Evolutionary conservation across 2,329 filamentous ascomycete genomes (phyloP), one percentile per base, ranked within the genome.

Genomic region (Kalaharituber pfeilii): DNA sequence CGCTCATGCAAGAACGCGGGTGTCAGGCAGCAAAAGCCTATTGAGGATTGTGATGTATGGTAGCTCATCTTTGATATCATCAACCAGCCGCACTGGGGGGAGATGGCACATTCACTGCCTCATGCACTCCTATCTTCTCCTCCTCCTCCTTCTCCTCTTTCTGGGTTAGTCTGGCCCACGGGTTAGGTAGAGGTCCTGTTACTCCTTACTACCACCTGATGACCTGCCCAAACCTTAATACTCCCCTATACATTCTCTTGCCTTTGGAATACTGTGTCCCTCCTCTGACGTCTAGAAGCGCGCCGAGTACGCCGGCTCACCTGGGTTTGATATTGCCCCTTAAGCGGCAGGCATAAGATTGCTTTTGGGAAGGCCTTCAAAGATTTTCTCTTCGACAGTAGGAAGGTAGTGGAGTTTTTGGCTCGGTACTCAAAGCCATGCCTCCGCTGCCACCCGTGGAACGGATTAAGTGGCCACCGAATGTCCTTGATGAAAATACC

Each of bases 211-310:
- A 82, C 73, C 39, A 98, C 71, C 81, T 83, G 64, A 98, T 80
- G 55, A 98, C 91, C 71, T 98, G 91, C 0, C 91, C 91, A 70
- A 98, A 98, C 2, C 91, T 88, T 68, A 87, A 95, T 30, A 98
- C 91, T 11, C 91, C 91, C 53, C 80, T 76, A 67, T 98, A 91
- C 18, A 91, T 98, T 59, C 91, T 76, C 1, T 91, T 91, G 65
- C 89, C 95, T 68, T 98, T 98, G 30, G 84, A 87, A 68, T 96
- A 98, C 57, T 94, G 50, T 33, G 53, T 30, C 20, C 51, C 61
- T 51, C 57, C 55, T 59, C 76, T 70, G 8, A 78, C 73, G 18
- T 71, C 69, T 54, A 69, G 67, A 44, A 67, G 64, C 3, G 71
- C 70, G 59, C 66, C 65, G 49, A 64, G 68, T 13, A 22, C 13